Evolutionary conservation across 2,329 filamentous ascomycete species (phyloP), one percentile per base, ranked within the genome.

Genomic region (Trichoderma lentiforme): DNA sequence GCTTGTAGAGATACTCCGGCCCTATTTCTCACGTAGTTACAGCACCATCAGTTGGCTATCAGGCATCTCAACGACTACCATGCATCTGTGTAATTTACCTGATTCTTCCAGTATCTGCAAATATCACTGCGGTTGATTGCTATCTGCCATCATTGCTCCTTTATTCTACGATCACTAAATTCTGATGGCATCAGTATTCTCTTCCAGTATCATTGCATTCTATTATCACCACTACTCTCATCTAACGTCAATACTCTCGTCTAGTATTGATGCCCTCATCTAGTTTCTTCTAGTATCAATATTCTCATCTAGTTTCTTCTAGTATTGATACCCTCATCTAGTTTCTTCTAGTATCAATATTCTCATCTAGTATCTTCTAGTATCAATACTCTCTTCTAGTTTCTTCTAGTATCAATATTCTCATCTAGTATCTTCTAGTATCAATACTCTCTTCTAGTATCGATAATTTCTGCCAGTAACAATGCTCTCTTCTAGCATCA

Each of bases 91-190:
- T 43, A n/a, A 0, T 43, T 39, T 43, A 18, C 15, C 39, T 1
- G 39, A n/a, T n/a, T 9, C 39, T 43, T 43, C 15, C 4, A n/a
- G 1, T 43, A n/a, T 43, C 6, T 43, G 7, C 39, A 43, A 43
- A 2, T 43, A 43, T 43, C 39, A 43, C 39, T 43, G 1, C 39
- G 1, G 0, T 43, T 1, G 1, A 0, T 43, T 43, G 18, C 3
- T 43, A 43, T n/a, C 39, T 43, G 18, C 39, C 39, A 43, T 2
- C 39, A 43, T 43, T 0, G 18, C 39, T 43, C 7, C 39, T 43
- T 43, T 43, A 2, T 43, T n/a, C 7, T 9, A 4, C 7, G 18
- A 43, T 43, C 18, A 43, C 15, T 9, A n/a, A 1, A 43, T 43
- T 43, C 15, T 43, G 0, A n/a, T 1, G n/a, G 3, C 7, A 43